phyloP scores from a whole-genome alignment of 2,329 filamentous ascomycete genomes.

The Lachnellula hyalina region DNA sequence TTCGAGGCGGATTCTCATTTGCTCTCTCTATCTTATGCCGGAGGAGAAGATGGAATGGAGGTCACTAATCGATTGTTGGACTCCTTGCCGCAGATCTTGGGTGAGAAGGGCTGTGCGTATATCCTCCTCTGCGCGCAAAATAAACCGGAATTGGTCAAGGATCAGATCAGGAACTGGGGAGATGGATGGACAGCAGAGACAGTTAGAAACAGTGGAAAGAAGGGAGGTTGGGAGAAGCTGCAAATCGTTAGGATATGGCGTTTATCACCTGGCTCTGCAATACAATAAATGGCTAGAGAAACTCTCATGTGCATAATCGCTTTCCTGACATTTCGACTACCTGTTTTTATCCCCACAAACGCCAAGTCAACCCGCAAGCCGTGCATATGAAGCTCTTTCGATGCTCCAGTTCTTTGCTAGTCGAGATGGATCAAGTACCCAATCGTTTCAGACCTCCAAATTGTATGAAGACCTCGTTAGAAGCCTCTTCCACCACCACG shows the following conservation, averaged over 20 bases:
- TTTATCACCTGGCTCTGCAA: constrained; percentile 2
- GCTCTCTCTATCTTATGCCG: constrained; percentile 81
- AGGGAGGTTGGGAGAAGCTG: constrained; percentile 91
- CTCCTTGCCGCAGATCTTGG: constrained; percentile 60
- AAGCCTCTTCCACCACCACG: constrained; percentile 41
- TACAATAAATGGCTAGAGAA: not conserved
- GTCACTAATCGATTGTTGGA: constrained; percentile 75
- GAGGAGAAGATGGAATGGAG: constrained; percentile 89
- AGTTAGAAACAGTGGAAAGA: constrained; percentile 77
- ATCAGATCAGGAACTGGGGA: constrained; percentile 53
- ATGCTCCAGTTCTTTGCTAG: not conserved
- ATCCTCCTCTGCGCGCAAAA: constrained; percentile 89
- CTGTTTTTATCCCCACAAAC: constrained; percentile 22
- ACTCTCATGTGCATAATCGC: not conserved
- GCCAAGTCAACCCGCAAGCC: constrained; percentile 11
- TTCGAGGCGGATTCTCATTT: constrained; percentile 82
- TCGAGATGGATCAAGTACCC: not conserved
- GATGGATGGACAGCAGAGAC: constrained; percentile 66
- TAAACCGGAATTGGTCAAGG: constrained; percentile 68
- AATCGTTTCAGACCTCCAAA: not conserved
- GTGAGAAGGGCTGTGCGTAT: constrained; percentile 71
- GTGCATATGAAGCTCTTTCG: not conserved
- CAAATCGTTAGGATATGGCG: constrained; percentile 84
- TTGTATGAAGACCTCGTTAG: constrained; percentile 10
- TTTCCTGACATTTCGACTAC: constrained; percentile 11